Percentiles rank a stretch among this genome's conserved stretches.
Conservation (phyloP, 1,139 yeast genomes). For the Pichia sp. region DNA sequence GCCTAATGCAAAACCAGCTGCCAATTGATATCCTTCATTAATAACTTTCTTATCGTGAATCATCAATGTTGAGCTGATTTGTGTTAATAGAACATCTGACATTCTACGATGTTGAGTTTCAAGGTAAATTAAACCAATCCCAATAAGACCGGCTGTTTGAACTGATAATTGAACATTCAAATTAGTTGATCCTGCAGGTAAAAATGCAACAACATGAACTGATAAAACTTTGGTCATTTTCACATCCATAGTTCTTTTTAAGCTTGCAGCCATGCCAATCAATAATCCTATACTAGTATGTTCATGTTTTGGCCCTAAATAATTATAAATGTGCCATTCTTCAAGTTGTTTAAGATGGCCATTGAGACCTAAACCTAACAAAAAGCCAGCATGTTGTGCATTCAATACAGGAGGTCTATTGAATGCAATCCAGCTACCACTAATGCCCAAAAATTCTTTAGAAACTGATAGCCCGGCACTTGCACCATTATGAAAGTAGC, state of each 20-base stretch:
- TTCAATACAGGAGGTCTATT: constrained; percentile 68
- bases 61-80: constrained; percentile 50
- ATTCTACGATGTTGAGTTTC: constrained; percentile 79
- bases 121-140: constrained; percentile 77
- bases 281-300: constrained; percentile 80
- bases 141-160: constrained; percentile 88
- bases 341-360: constrained; percentile 81
- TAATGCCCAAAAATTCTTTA: constrained; percentile 59
- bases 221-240: constrained; percentile 85
- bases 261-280: constrained; percentile 90
- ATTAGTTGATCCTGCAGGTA: constrained; percentile 89
- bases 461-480: constrained; percentile 80
- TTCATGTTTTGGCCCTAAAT: constrained; percentile 83
- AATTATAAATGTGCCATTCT: constrained; percentile 96
- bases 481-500: constrained; percentile 87
- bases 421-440: constrained; percentile 89
- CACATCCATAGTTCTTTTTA: constrained; percentile 75
- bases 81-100: constrained; percentile 73
- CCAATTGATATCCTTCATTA: constrained; percentile 80
- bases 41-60: constrained; percentile 51
- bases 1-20: constrained; percentile 88
- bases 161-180: constrained; percentile 77
- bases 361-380: constrained; percentile 86
- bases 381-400: constrained; percentile 89
- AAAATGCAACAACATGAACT: constrained; percentile 85